phyloP scores from a whole-genome alignment of 352 stramenopile genomes.

The Globisporangium nodosum region DNA sequence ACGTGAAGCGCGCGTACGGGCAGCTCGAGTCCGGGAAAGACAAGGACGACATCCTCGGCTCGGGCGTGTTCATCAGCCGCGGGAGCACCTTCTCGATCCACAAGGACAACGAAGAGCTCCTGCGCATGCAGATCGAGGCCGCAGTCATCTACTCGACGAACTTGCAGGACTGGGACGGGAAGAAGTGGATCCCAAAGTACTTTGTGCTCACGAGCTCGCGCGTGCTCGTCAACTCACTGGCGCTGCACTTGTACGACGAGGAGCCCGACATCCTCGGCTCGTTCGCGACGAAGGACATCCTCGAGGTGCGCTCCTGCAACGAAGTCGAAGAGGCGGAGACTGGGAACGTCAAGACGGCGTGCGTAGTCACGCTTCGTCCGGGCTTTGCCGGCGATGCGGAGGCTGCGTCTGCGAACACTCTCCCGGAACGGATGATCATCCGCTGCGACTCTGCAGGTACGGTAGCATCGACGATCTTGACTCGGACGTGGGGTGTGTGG shows the following conservation, averaged over 20 bases:
- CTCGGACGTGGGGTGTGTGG: background rate
- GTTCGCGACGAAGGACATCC: constrained; percentile 75
- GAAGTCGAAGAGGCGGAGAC: constrained; percentile 66
- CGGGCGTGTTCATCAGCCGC: constrained; percentile 77
- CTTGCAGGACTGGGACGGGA: constrained; percentile 80
- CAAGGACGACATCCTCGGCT: constrained; percentile 68
- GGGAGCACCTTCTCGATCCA: constrained; percentile 82
- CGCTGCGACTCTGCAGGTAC: constrained; percentile 79
- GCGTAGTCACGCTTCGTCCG: constrained; percentile 45
- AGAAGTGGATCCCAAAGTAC: constrained; percentile 88
- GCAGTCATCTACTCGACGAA: constrained; percentile 81
- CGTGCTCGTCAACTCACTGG: constrained; percentile 74
- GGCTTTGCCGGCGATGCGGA: constrained; percentile 10
- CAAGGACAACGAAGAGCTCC: constrained; percentile 79
- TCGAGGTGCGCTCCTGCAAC: constrained; percentile 73
- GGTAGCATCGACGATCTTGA: constrained; percentile 2
- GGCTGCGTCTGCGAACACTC: constrained; percentile 6
- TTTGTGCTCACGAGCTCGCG: constrained; percentile 82
- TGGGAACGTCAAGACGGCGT: constrained; percentile 44
- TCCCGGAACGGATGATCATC: constrained; percentile 59
- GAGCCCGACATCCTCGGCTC: constrained; percentile 81
- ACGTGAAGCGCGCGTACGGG: constrained; percentile 80
- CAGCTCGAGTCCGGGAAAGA: constrained; percentile 71
- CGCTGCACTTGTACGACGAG: constrained; percentile 83
- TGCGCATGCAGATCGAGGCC: constrained; percentile 78